Percentiles rank a stretch among this genome's conserved stretches.
Conservation (phyloP, 2,329 filamentous ascomycete species). For the Triangularia verruculosa region DNA sequence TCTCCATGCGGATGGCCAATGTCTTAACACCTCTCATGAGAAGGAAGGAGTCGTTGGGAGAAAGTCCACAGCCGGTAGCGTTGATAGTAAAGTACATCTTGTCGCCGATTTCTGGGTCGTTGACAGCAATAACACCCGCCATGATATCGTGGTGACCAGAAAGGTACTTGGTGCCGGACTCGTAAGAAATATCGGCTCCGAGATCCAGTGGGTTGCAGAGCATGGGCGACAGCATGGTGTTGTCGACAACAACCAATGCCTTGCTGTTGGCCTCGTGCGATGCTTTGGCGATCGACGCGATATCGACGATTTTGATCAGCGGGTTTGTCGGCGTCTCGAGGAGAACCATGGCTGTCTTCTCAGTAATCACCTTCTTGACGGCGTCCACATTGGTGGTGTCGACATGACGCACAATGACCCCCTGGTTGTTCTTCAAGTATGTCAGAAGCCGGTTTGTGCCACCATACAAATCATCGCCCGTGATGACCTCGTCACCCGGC, state of each 20-base stretch:
- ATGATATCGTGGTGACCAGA: slow-evolving; percentile 98
- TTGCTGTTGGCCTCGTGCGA: slow-evolving; percentile 75
- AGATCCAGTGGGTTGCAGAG: slow-evolving; percentile 91
- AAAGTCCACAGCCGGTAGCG: slow-evolving; percentile 86
- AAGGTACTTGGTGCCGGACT: slow-evolving; percentile 96
- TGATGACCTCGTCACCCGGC: slow-evolving; percentile 94
- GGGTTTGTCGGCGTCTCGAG: slow-evolving; percentile 97
- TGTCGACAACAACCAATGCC: slow-evolving; percentile 88
- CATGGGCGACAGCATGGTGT: slow-evolving; percentile 97
- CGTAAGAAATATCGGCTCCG: slow-evolving; percentile 93
- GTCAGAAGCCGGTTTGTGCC: slow-evolving; percentile 92
- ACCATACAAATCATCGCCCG: slow-evolving; percentile 94
- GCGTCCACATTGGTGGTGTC: slow-evolving; percentile 79
- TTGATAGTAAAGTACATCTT: slow-evolving; percentile 97
- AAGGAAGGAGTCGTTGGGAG: slow-evolving; percentile 93
- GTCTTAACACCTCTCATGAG: slow-evolving; percentile 96
- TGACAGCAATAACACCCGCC: slow-evolving; percentile 93
- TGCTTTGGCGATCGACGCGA: slow-evolving; percentile 71
- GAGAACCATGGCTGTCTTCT: slow-evolving; percentile 91
- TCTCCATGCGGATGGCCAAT: slow-evolving; percentile 95
- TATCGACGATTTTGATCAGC: slow-evolving; percentile 95
- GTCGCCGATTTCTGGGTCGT: slow-evolving; percentile 76
- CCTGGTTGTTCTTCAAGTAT: slow-evolving; percentile 83
- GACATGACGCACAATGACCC: slow-evolving; percentile 92
- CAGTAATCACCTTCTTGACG: slow-evolving; percentile 65